Evolutionary conservation across 2,329 filamentous ascomycete genomes (phyloP).

Genomic region (Colletotrichum shisoi): DNA sequence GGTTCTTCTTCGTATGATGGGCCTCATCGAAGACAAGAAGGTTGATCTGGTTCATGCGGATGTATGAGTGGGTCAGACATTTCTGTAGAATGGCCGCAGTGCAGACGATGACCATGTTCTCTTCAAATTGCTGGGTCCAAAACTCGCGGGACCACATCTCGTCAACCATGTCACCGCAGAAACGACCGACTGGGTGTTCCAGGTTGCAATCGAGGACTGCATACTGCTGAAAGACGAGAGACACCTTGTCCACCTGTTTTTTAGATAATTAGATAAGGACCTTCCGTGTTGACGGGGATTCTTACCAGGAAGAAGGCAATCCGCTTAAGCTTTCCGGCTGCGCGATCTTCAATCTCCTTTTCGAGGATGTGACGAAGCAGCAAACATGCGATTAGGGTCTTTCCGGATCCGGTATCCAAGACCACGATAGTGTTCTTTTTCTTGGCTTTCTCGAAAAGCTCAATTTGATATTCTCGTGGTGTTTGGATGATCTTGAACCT

Average conservation of each 20-base stretch:
- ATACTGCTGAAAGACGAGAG: conserved; percentile 88
- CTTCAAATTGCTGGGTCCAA: conserved; percentile 61
- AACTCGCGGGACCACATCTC: conserved; percentile 53
- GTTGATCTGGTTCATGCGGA: conserved; percentile 83
- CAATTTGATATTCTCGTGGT: conserved; percentile 88
- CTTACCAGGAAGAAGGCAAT: conserved; percentile 83
- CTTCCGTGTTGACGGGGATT: conserved; percentile 27
- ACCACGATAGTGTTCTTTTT: conserved; percentile 88
- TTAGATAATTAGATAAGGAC: neutral
- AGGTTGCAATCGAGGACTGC: conserved; percentile 83
- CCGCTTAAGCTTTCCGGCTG: conserved; percentile 64
- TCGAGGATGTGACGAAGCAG: conserved; percentile 79
- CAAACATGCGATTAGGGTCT: conserved; percentile 93
- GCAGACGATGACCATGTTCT: conserved; percentile 87
- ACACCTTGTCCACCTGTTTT: conserved; percentile 78
- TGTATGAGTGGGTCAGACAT: conserved; percentile 79
- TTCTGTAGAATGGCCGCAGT: conserved; percentile 87
- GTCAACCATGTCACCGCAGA: conserved; percentile 75
- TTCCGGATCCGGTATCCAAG: conserved; percentile 92
- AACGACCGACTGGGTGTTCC: conserved; percentile 71
- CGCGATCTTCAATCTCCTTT: conserved; percentile 76
- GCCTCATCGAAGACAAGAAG: conserved; percentile 95
- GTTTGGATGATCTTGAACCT: conserved; percentile 71
- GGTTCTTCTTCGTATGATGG: conserved; percentile 93
- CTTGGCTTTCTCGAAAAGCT: conserved; percentile 89